Evolutionary conservation across 768 basidiomycete genomes (phyloP), one percentile per base, ranked within the genome.

Genomic region (Tylopilus balloui): DNA sequence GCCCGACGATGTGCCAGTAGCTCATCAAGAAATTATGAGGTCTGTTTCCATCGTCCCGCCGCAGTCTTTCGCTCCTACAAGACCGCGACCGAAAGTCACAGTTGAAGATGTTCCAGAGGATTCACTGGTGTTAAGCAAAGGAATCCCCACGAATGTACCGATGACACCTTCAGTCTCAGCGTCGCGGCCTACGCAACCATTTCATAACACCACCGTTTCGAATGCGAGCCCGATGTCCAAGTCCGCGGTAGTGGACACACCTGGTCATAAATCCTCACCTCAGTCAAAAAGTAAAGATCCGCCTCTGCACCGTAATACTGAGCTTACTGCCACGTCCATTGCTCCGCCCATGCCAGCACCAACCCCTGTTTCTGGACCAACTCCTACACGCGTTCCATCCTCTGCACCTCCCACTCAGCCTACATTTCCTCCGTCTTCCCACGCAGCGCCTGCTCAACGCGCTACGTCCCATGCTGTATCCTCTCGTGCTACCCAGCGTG

Each of bases 41-140:
- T 27, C 54, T 28, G 19, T 41, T 38, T 35, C 51, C 5, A 32
- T 42, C 34, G 28, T 47, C 38, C 48, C 60, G 4, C 36, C 47
- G n/a, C 55, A 54, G 20, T 43, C 55, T 17, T 48, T 42, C 10
- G 41, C 42, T 17, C 42, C 37, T 38, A 42, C 52, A 35, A 51
- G 41, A 42, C 14, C 45, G 23, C 63, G 66, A 48, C 57, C 57
- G 25, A 69, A 59, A 46, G 63, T 59, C 43, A 65, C 61, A 5
- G 34, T 67, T 6, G 66, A 69, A 45, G 63, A 67, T 41, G 57
- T 58, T 10, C 42, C 57, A 39, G 66, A 67, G 43, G 58, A 64
- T 42, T 48, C 51, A 9, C 57, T 55, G 3, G 35, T 53, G 45
- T 36, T 24, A 8, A 42, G 39, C 21, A 67, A 56, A 43, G 35